A percentile compares a stretch with the other conserved stretches of the same genome.
Evolutionary conservation across 768 basidiomycete species (phyloP).

Genomic region (Heimioporus sp.): DNA sequence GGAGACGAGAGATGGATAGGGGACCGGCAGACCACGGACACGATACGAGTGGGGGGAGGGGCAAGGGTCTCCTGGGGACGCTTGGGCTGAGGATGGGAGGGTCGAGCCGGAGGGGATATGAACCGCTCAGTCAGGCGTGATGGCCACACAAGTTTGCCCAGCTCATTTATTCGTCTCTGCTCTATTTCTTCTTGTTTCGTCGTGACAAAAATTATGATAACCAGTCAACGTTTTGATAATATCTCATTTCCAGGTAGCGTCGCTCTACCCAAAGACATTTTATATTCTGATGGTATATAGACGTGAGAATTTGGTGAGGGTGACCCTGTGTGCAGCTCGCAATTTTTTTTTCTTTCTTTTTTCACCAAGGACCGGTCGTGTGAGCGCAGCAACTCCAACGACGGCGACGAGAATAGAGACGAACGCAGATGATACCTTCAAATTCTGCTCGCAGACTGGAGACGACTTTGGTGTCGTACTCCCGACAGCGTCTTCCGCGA

Average conservation of each 20-base stretch:
- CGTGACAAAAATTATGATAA: not conserved
- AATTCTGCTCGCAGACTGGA: slow-evolving; percentile 24
- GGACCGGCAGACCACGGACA: slow-evolving; percentile 42
- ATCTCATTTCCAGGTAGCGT: too few relatives aligned
- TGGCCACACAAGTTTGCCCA: not conserved
- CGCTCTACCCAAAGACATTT: too few relatives aligned
- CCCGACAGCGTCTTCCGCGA: slow-evolving; percentile 65
- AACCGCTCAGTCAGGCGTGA: slow-evolving; percentile 32
- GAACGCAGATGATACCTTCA: slow-evolving; percentile 28
- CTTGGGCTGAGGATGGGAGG: slow-evolving; percentile 37
- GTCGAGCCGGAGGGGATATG: slow-evolving; percentile 33
- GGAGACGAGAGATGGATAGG: slow-evolving; percentile 50
- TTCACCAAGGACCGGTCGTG: slow-evolving; percentile 10
- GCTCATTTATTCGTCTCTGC: not conserved
- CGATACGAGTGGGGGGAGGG: slow-evolving; percentile 39
- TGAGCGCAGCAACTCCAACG: slow-evolving; percentile 10
- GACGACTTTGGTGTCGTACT: slow-evolving; percentile 53
- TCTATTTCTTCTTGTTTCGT: not conserved
- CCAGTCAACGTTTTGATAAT: too few relatives aligned
- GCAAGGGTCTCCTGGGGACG: slow-evolving; percentile 37
- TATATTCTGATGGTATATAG: too few relatives aligned
- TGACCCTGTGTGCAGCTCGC: too few relatives aligned
- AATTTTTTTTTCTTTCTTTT: not conserved
- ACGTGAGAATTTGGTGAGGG: too few relatives aligned
- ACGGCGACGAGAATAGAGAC: slow-evolving; percentile 1